Evolutionary conservation across 106 monocot genomes (phyloP), one percentile per base, ranked within the genome.

Genomic region (Dendrobium huoshanense): DNA sequence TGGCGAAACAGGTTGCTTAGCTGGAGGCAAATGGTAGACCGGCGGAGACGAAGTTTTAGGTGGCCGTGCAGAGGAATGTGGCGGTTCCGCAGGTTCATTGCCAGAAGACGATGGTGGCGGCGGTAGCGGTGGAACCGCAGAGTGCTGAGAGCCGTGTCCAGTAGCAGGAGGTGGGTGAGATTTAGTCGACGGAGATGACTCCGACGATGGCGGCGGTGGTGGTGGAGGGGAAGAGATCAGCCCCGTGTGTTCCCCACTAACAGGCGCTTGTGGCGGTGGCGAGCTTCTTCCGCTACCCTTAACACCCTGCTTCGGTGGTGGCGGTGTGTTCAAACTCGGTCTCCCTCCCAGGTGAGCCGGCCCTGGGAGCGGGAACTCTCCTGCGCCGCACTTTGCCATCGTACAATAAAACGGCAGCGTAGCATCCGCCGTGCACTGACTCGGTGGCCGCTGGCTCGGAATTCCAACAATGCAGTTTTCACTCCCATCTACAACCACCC

Each of bases 391-490:
- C 48, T 68, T 79, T 73, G 80, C 80, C 51, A 55, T 42, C 17
- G 24, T 27, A 73, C 88, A 88, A 80, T 88, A 83, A 13, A 85
- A 78, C 15, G 80, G 80, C 1, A 24, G 41, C 6, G 88, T 80
- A 22, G 67, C 75, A 43, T 75, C 56, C 5, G 80, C 45, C 58
- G 75, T 56, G 72, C 88, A 88, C 43, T 88, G 88, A 20, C 7
- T 58, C 29, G 77, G 31, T 5, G 82, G 48, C 3, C 88, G 42
- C 83, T 88, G 88, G 24, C 11, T 65, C 59, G 80, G 77, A 24
- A 78, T 45, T 77, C 55, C 61, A 7, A 73, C 77, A 47, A 88
- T 51, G 72, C 88, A 88, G 77, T 88, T 88, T 40, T 15, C 59
- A 56, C 76, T 77, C 22, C 83, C 82, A 58, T 82, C 85, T 20